These are phyloP conservation scores for Cyclotella baltica DNA, from an alignment of 108 stramenopile species.

Conservation along the genomic window DNA sequence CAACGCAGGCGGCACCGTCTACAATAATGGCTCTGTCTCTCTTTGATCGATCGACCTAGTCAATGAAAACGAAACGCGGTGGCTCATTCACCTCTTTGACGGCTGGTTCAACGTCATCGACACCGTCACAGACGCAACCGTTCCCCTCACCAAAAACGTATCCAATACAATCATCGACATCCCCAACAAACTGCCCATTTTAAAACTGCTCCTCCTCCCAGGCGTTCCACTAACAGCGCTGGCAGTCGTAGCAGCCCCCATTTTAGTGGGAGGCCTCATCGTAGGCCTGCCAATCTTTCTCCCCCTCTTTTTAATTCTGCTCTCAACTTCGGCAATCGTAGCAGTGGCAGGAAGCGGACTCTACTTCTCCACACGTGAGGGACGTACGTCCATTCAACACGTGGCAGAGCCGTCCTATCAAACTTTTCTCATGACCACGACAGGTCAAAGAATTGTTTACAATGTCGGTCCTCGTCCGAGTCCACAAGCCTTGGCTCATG, in stretches of 20 bases:
- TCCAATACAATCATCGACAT: background rate
- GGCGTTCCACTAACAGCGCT: conserved; percentile 65
- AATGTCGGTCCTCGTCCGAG: conserved; percentile 83
- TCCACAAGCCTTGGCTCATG: conserved; percentile 63
- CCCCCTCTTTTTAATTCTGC: conserved; percentile 54
- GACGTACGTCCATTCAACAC: conserved; percentile 56
- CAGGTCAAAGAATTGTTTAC: conserved; percentile 77
- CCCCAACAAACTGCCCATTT: conserved; percentile 42
- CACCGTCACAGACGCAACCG: conserved; percentile 44
- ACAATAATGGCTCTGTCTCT: too few relatives aligned
- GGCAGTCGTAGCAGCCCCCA: conserved; percentile 58
- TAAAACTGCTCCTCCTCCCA: conserved; percentile 65
- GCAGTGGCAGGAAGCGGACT: conserved; percentile 40
- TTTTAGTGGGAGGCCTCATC: too few relatives aligned
- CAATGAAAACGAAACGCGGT: too few relatives aligned
- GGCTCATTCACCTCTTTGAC: conserved; percentile 52
- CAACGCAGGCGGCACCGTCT: too few relatives aligned
- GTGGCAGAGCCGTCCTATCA: conserved; percentile 57
- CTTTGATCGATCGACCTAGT: too few relatives aligned
- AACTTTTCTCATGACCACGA: conserved; percentile 57
- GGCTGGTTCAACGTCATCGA: conserved; percentile 77
- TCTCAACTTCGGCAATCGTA: conserved; percentile 24
- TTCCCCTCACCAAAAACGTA: conserved; percentile 22
- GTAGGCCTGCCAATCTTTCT: conserved; percentile 68
- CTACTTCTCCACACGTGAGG: conserved; percentile 66